Base-by-base conservation (phyloP, 169 alveolate species). In the Cryptosporidium parvum region DNA sequence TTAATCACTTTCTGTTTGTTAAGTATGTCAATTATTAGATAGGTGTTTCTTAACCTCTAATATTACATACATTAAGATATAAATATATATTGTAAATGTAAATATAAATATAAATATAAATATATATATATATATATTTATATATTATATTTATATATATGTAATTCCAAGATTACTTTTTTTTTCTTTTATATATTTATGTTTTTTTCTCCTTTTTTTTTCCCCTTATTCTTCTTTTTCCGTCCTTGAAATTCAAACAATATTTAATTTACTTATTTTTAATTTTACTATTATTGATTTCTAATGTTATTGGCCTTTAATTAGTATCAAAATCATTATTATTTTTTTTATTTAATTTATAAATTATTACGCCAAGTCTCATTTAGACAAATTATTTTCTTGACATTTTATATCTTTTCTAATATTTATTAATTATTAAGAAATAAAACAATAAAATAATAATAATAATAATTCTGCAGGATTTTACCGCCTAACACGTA, bases 401-500 rank as follows among this genome's bases (percentile, higher is more conserved):
- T 45, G 56, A 45, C 52, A 31, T 9, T 67, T 42, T 56, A 21
- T 26, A 56, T 23, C 67, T 56, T 56, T 21, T 56, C 9, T 23
- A 2, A 7, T 9, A 42, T 42, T 42, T 42, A 42, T 8, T 42
- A 42, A 42, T 42, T 42, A 42, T 42, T 7, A 12, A 12, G 48
- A 6, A 42, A 42, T 9, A 14, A 42, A 39, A 39, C n/a, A 56
- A 12, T 56, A 23, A 3, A 69, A 65, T 26, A 29, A 29, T 7
- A 29, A 26, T 65, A 65, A 65, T 65, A 10, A 14, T 65, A 1
- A 51, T 59, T 59, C 14, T 0, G 18, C 35, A 69, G 56, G 51
- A 42, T 37, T 42, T 69, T 35, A 62, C 58, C 84, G 84, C 84
- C 84, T 69, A 69, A 44, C 84, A 51, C 84, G 84, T 69, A 29